Base-by-base conservation (phyloP, 192 early-diverging fungal species). In the Podila horticola region DNA sequence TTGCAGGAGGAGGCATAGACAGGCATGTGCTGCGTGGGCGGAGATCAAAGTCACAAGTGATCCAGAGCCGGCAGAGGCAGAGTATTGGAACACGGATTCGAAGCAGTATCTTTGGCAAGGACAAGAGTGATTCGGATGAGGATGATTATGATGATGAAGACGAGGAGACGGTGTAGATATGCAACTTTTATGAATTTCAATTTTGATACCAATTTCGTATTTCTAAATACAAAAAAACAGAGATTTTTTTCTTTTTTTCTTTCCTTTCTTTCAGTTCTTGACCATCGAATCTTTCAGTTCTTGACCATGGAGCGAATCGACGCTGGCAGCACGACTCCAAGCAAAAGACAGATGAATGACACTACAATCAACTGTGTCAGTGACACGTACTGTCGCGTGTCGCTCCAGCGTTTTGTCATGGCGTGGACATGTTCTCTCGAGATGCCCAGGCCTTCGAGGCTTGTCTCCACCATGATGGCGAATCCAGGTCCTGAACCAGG, bases 91-190 rank as follows among this genome's bases (percentile, higher is more conserved):
- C 51, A 2, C 26, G 65, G 51, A 68, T 72, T 66, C 71, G 69
- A 5, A 57, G 29, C 19, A 71, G 69, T 15, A 79, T 79, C 30
- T 79, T 79, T 68, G 76, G 75, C 2, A 24, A 19, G 5, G 17
- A 29, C 1, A 59, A 48, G 31, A 67, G 69, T 9, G 41, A 61
- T 12, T 61, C 59, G 22, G 59, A 61, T 1, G 59, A 61, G 20
- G 59, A 60, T 13, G 62, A 72, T 24, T 64, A 71, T n/a, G 69
- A 72, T 8, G 76, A 79, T 33, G 76, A 72, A 4, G 68, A 76
- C 1, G 74, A 30, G 0, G 73, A 75, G 19, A 45, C 49, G 0
- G 74, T 69, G 38, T 58, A 50, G 30, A 34, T 20, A 7, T 28
- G 19, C 8, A 62, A 62, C n/a, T 29, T 17, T 19, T 26, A 29